Percentiles rank a stretch among this genome's conserved stretches.
These are phyloP conservation scores for Hapsidospora chrysogenum DNA, from an alignment of 495 filamentous ascomycete genomes.

Conservation along the genomic window DNA sequence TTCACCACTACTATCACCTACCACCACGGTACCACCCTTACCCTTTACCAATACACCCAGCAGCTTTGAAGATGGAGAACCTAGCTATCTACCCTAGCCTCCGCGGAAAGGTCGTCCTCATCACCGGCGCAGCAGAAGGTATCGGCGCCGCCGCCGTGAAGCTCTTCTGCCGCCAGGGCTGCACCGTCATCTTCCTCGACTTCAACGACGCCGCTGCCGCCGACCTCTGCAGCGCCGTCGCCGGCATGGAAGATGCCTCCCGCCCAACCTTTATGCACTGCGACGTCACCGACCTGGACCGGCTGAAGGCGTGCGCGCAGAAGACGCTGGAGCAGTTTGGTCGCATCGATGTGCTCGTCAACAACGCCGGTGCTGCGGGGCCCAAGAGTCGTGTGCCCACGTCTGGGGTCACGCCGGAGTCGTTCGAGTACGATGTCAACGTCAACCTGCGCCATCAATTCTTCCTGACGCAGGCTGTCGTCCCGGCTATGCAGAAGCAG, in stretches of 20 bases:
- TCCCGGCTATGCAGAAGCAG: slow-evolving; percentile 14
- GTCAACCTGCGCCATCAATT: slow-evolving; percentile 19
- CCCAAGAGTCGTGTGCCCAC: slow-evolving; percentile 12
- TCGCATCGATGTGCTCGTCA: slow-evolving; percentile 18
- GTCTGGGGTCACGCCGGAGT: slow-evolving; percentile 10
- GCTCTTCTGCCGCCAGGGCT: slow-evolving; percentile 19
- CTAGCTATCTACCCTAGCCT: slow-evolving; percentile 18
- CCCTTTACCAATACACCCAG: too few species aligned
- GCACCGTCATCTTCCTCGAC: slow-evolving; percentile 22
- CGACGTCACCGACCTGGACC: slow-evolving; percentile 17
- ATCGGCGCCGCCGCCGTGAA: slow-evolving; percentile 24
- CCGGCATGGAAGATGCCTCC: slow-evolving; percentile 8
- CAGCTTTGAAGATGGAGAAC: too few species aligned
- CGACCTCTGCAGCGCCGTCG: slow-evolving; percentile 8
- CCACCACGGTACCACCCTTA: too few species aligned
- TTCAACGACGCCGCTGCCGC: slow-evolving; percentile 10
- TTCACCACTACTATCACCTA: too few species aligned
- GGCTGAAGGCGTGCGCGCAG: slow-evolving; percentile 12
- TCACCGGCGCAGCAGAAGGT: slow-evolving; percentile 24
- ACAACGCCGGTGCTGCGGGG: slow-evolving; percentile 19
- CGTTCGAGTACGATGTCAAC: slow-evolving; percentile 11
- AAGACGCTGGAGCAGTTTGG: slow-evolving; percentile 13
- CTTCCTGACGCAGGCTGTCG: slow-evolving; percentile 29
- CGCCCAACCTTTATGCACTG: slow-evolving; percentile 17
- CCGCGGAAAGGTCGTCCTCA: slow-evolving; percentile 16